Evolutionary conservation across 176 grass and related monocot species (phyloP).

Genomic region (Triticum dicoccoides): DNA sequence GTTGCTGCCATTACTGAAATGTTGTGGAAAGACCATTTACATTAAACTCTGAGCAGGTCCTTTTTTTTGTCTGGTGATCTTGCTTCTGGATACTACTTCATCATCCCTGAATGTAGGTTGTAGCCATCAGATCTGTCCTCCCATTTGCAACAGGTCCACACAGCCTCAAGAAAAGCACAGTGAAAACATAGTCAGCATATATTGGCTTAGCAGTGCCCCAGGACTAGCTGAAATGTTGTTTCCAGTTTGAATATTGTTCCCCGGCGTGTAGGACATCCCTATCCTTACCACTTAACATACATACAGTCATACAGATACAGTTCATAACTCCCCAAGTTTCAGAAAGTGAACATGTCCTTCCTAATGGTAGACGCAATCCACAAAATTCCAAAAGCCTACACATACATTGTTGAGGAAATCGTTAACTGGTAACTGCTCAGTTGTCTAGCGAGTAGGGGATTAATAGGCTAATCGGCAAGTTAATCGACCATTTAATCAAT

Average conservation of each 20-base stretch:
- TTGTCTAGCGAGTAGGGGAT: too few species aligned
- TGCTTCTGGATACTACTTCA: constrained; percentile 12
- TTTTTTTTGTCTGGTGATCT: constrained; percentile 20
- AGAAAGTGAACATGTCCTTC: too few species aligned
- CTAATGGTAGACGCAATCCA: too few species aligned
- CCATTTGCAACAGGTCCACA: constrained; percentile 58
- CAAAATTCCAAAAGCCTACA: too few species aligned
- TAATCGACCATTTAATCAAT: too few species aligned
- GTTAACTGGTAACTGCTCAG: too few species aligned
- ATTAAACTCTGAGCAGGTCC: constrained; percentile 1
- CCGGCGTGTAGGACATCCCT: neutral
- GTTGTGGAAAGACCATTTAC: constrained; percentile 28
- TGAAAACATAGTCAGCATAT: constrained; percentile 36
- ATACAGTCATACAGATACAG: too few species aligned
- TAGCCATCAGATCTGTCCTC: constrained; percentile 41
- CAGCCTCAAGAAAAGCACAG: constrained; percentile 35
- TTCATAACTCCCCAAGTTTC: too few species aligned
- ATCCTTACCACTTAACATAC: too few species aligned
- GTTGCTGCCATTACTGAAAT: neutral
- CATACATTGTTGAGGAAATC: too few species aligned
- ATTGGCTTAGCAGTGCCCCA: constrained; percentile 32
- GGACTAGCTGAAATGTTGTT: constrained; percentile 28
- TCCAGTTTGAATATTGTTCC: constrained; percentile 2
- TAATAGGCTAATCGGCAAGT: too few species aligned
- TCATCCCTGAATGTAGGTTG: constrained; percentile 28